phyloP scores from a whole-genome alignment of 1,139 yeast genomes.

The Lodderomyces oxycetoniae region DNA sequence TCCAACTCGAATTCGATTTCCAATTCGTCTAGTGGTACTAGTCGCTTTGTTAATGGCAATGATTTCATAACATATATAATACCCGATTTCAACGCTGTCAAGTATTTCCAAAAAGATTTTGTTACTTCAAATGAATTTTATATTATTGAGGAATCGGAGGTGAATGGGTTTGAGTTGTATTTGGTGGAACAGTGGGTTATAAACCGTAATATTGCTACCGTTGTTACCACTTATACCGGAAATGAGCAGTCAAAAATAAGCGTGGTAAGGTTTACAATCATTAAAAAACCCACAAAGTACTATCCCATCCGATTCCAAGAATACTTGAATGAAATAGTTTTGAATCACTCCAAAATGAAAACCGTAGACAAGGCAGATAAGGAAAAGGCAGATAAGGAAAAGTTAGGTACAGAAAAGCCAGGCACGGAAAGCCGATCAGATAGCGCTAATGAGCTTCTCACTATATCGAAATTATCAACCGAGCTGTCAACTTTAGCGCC shows the following conservation, averaged over 20 bases:
- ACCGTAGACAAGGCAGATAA: slow-evolving; percentile 23
- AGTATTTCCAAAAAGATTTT: slow-evolving; percentile 41
- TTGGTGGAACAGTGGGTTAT: slow-evolving; percentile 93
- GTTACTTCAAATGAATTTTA: slow-evolving; percentile 34
- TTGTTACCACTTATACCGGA: slow-evolving; percentile 83
- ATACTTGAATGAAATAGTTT: slow-evolving; percentile 62
- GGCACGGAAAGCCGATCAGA: slow-evolving; percentile 7
- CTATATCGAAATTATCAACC: slow-evolving; percentile 6
- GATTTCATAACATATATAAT: slow-evolving; percentile 39
- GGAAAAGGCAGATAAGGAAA: too few species aligned
- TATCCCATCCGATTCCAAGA: slow-evolving; percentile 60
- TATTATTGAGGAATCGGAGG: slow-evolving; percentile 38
- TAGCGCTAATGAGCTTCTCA: slow-evolving; percentile 9
- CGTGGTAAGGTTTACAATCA: slow-evolving; percentile 54
- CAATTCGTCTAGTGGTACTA: too few species aligned
- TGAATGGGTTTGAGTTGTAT: slow-evolving; percentile 78
- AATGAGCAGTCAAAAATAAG: slow-evolving; percentile 57
- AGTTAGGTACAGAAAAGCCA: neutral
- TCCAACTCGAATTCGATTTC: too few species aligned
- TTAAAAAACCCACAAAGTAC: slow-evolving; percentile 48
- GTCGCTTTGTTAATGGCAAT: slow-evolving; percentile 13
- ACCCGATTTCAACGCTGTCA: slow-evolving; percentile 55
- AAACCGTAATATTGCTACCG: slow-evolving; percentile 59
- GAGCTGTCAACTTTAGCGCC: neutral
- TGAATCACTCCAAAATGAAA: slow-evolving; percentile 50